Conservation (phyloP, 345 rosid species). For the Citrus trifoliata region DNA sequence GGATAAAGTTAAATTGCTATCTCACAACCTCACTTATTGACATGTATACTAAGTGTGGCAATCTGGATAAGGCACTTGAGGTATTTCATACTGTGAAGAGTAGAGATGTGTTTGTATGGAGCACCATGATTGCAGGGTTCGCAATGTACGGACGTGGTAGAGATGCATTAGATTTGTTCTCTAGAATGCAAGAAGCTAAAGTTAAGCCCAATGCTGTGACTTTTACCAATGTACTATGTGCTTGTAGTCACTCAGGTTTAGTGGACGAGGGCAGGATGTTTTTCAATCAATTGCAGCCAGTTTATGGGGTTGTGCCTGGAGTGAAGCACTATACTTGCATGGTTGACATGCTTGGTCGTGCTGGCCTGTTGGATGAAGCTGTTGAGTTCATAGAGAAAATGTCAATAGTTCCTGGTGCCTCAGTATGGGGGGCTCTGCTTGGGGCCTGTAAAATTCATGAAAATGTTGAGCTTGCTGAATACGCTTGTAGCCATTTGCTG, state of each 20-base stretch:
- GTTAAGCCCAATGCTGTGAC: constrained; percentile 66
- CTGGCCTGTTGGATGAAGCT: constrained; percentile 67
- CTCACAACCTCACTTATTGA: constrained; percentile 65
- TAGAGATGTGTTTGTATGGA: constrained; percentile 72
- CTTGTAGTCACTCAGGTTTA: constrained; percentile 70
- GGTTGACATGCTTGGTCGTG: constrained; percentile 72
- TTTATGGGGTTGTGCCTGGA: constrained; percentile 55
- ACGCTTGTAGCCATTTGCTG: constrained; percentile 49
- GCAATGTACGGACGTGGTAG: constrained; percentile 69
- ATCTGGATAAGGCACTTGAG: constrained; percentile 60
- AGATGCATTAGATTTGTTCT: constrained; percentile 54
- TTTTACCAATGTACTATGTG: constrained; percentile 59
- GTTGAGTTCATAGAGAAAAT: constrained; percentile 52
- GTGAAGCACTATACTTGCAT: constrained; percentile 66
- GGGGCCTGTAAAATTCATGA: constrained; percentile 72
- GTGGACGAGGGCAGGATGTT: constrained; percentile 55
- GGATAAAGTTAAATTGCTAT: constrained; percentile 48
- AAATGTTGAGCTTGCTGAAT: constrained; percentile 61
- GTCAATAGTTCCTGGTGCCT: constrained; percentile 50
- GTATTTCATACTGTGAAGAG: constrained; percentile 43
- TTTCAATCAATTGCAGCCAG: constrained; percentile 47
- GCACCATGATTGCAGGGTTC: constrained; percentile 73
- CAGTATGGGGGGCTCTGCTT: constrained; percentile 71
- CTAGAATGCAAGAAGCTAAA: constrained; percentile 46
- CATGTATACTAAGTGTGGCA: constrained; percentile 81